Percentiles rank a stretch among this genome's conserved stretches.
phyloP scores from a whole-genome alignment of 2,329 filamentous ascomycete species.

The Cercospora zeae-maydis region DNA sequence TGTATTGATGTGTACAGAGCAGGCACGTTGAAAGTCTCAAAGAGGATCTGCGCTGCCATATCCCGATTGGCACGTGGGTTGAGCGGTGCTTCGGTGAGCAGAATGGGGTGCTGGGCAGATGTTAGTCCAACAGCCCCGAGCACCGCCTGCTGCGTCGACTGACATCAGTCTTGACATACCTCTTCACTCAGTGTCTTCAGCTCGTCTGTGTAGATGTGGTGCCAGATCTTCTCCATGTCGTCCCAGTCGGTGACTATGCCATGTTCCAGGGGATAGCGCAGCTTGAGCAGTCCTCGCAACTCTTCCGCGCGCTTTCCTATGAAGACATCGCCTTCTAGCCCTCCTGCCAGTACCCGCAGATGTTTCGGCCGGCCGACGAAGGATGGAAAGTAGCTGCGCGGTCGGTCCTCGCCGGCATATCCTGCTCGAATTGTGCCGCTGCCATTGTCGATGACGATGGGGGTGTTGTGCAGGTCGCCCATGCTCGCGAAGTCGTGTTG shows the following conservation, averaged over 20 bases:
- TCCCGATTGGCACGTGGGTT: constrained; percentile 96
- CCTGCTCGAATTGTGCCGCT: constrained; percentile 96
- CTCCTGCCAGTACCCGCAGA: constrained; percentile 88
- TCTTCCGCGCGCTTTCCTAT: constrained; percentile 91
- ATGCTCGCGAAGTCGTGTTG: constrained; percentile 39
- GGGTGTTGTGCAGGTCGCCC: constrained; percentile 87
- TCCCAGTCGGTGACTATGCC: constrained; percentile 99
- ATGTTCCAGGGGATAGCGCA: constrained; percentile 91
- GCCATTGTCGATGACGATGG: constrained; percentile 98
- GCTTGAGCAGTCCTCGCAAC: constrained; percentile 88
- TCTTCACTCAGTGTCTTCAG: constrained; percentile 97
- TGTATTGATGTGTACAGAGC: constrained; percentile 96
- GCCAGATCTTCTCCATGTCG: constrained; percentile 99
- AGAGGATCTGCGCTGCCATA: constrained; percentile 92
- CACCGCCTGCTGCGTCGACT: constrained; percentile 4
- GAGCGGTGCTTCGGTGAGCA: constrained; percentile 91
- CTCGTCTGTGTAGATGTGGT: constrained; percentile 93
- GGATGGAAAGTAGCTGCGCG: constrained; percentile 95
- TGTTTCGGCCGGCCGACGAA: constrained; percentile 97
- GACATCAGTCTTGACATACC: constrained; percentile 48
- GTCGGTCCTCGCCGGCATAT: constrained; percentile 91
- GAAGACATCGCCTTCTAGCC: constrained; percentile 93
- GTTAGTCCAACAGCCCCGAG: constrained; percentile 11
- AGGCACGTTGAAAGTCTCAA: constrained; percentile 98
- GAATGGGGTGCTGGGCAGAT: constrained; percentile 72